Conservation (phyloP, 179 eudicot genomes). For the Beta lomatogona region DNA sequence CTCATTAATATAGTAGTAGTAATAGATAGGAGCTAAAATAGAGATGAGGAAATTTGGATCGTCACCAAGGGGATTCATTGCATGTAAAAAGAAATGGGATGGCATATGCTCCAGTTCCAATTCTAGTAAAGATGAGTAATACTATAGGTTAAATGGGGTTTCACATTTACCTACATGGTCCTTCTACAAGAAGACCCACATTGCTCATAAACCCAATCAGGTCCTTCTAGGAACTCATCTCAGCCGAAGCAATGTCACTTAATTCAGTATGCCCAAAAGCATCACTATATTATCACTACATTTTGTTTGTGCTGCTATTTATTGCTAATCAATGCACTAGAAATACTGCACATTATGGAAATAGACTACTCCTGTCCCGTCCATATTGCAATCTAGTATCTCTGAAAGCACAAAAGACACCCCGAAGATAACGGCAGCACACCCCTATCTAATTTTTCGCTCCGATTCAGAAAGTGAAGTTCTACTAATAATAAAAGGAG, state of each 20-base stretch:
- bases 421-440: neutral
- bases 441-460: neutral
- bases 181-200: neutral
- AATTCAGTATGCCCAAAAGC: neutral
- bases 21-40: no score
- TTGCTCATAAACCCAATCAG: neutral
- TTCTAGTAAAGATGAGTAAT: neutral
- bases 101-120: neutral
- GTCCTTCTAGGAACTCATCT: neutral
- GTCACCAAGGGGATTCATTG: no score
- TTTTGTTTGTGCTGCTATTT: neutral
- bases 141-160: neutral
- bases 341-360: neutral
- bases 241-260: neutral
- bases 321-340: neutral
- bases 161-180: neutral
- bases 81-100: neutral
- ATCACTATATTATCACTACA: neutral
- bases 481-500: no score
- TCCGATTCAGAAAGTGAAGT: neutral
- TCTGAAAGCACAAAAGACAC: neutral
- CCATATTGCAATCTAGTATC: neutral
- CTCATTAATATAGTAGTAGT: no score
- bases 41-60: no score
- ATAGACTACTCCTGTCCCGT: neutral